These are phyloP conservation scores for Schwanniomyces pseudopolymorphus DNA, from an alignment of 805 yeast species.

Conservation along the genomic window DNA sequence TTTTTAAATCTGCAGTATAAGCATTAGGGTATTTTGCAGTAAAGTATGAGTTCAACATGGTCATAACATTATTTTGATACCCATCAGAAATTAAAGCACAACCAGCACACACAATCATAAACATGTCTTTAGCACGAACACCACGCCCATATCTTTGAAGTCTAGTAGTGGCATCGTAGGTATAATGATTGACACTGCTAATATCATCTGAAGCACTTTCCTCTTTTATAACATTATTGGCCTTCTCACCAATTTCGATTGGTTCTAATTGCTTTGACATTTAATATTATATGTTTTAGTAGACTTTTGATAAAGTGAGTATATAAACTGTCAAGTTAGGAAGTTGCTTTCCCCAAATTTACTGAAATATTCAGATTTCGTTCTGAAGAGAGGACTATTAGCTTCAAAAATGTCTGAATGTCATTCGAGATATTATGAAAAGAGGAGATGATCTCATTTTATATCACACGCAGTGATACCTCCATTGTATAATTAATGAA, in stretches of 20 bases:
- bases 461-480: background rate
- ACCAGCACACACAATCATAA: conserved; percentile 64
- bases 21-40: conserved; percentile 44
- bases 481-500: background rate
- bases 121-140: conserved; percentile 25
- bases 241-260: background rate
- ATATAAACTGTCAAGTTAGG: no score
- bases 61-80: conserved; percentile 72
- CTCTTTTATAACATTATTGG: background rate
- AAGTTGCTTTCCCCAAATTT: no score
- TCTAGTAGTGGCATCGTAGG: conserved; percentile 35
- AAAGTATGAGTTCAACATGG: conserved; percentile 63
- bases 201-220: background rate
- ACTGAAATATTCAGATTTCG: no score
- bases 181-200: conserved; percentile 11
- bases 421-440: background rate
- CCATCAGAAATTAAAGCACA: conserved; percentile 78
- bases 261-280: background rate
- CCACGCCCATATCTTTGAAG: conserved; percentile 24
- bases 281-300: background rate
- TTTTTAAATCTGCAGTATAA: conserved; percentile 48
- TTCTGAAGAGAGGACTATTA: background rate
- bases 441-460: background rate
- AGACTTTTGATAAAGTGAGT: no score
- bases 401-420: background rate